Percentiles rank a stretch among this genome's conserved stretches.
Conservation (phyloP, 345 rosid species). For the Dimocarpus longan region DNA sequence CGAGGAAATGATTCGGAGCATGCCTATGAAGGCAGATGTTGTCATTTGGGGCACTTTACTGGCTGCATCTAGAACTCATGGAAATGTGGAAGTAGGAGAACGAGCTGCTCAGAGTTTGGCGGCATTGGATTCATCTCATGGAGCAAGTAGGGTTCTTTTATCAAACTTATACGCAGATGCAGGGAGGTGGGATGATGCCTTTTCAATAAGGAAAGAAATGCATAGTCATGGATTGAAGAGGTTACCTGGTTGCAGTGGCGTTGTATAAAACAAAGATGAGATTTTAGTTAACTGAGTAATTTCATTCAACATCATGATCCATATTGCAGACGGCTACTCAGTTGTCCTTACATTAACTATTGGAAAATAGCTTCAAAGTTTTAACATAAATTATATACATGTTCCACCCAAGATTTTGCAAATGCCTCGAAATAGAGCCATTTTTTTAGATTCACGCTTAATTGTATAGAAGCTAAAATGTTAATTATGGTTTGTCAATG, state of each 20-base stretch:
- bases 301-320: neutral
- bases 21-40: slow-evolving; percentile 80
- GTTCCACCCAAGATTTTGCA: neutral
- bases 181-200: slow-evolving; percentile 84
- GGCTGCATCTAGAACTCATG: slow-evolving; percentile 62
- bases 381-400: neutral
- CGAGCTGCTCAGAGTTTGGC: slow-evolving; percentile 62
- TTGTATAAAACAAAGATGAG: slow-evolving; percentile 26
- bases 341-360: neutral
- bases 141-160: slow-evolving; percentile 61
- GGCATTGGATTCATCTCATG: slow-evolving; percentile 62
- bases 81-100: slow-evolving; percentile 62
- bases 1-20: slow-evolving; percentile 53
- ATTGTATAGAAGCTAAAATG: neutral
- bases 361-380: neutral
- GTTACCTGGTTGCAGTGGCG: slow-evolving; percentile 60
- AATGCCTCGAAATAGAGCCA: neutral
- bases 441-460: neutral
- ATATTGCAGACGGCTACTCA: neutral
- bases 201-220: slow-evolving; percentile 52
- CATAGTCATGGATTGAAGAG: slow-evolving; percentile 50
- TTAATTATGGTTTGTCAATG: neutral
- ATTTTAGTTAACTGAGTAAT: neutral
- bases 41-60: slow-evolving; percentile 75
- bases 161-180: slow-evolving; percentile 81